These are phyloP conservation scores for Fallopia convolvulus DNA, from an alignment of 148 eudicot species.

Conservation along the genomic window DNA sequence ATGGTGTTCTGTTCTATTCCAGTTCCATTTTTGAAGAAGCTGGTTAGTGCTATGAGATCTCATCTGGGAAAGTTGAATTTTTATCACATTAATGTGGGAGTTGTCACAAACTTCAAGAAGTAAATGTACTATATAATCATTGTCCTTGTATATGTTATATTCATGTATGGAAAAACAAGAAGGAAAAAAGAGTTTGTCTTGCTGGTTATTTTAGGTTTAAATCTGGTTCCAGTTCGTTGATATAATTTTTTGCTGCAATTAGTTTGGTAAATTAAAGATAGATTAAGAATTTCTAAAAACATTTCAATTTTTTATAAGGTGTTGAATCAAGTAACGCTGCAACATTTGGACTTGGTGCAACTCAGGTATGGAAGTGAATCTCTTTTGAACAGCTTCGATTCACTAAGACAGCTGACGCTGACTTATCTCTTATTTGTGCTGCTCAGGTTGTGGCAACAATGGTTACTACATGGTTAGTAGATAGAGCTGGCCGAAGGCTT, in stretches of 20 bases:
- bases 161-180: not conserved
- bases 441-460: conserved; percentile 75
- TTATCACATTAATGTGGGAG: not conserved
- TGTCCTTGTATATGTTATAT: not conserved
- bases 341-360: conserved; percentile 70
- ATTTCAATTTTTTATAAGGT: conserved; percentile 29
- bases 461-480: conserved; percentile 78
- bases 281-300: not conserved
- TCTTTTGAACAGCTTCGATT: not conserved
- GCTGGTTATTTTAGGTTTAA: not conserved
- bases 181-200: not conserved
- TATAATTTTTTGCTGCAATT: not conserved
- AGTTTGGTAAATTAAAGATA: not conserved
- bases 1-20: conserved; percentile 89
- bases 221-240: not conserved
- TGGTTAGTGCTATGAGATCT: conserved; percentile 34
- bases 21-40: conserved; percentile 75
- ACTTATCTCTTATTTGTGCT: not conserved
- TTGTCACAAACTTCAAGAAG: not conserved
- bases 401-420: not conserved
- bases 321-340: conserved; percentile 64
- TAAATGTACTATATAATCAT: not conserved
- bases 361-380: conserved; percentile 46
- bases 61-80: not conserved
- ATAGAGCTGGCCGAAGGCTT: conserved; percentile 85